Percentiles rank a stretch among this genome's conserved stretches.
These are phyloP conservation scores for Diversispora eburnea DNA, from an alignment of 192 early-diverging fungal genomes.

Conservation along the genomic window DNA sequence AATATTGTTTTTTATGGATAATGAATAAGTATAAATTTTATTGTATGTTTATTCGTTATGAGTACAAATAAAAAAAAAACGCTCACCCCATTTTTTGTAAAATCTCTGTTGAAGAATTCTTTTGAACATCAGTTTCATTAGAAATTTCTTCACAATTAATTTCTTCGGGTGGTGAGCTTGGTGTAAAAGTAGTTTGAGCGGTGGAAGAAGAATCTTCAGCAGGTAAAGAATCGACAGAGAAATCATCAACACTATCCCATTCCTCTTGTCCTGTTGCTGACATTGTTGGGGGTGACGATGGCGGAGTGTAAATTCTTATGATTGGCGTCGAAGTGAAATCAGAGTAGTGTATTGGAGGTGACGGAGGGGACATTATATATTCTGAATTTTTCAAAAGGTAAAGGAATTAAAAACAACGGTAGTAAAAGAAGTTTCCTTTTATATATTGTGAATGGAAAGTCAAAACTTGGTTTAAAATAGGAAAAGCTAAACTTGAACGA, in stretches of 20 bases:
- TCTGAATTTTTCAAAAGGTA: no score
- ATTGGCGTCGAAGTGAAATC: constrained; percentile 3
- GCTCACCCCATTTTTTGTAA: constrained; percentile 30
- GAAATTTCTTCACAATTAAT: constrained; percentile 19
- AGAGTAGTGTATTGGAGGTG: neutral
- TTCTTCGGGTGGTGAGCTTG: constrained; percentile 24
- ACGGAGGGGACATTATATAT: neutral
- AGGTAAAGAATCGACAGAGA: constrained; percentile 21
- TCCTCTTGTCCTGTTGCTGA: constrained; percentile 20
- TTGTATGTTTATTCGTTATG: neutral
- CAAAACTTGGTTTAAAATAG: no score
- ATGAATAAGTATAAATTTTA: neutral
- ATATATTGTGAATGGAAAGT: no score
- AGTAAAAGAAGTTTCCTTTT: no score
- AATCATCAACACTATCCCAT: constrained; percentile 28
- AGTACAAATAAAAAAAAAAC: neutral
- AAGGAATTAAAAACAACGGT: no score
- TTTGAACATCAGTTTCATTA: neutral
- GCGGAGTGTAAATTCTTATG: constrained; percentile 18
- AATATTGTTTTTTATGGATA: neutral
- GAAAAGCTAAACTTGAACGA: no score
- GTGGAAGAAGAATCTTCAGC: constrained; percentile 24
- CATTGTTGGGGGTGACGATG: constrained; percentile 11
- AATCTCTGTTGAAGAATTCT: constrained; percentile 16
- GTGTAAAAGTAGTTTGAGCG: constrained; percentile 18